These are phyloP conservation scores for Gastrolobium bilobum DNA, from an alignment of 306 rosid species.

Conservation along the genomic window DNA sequence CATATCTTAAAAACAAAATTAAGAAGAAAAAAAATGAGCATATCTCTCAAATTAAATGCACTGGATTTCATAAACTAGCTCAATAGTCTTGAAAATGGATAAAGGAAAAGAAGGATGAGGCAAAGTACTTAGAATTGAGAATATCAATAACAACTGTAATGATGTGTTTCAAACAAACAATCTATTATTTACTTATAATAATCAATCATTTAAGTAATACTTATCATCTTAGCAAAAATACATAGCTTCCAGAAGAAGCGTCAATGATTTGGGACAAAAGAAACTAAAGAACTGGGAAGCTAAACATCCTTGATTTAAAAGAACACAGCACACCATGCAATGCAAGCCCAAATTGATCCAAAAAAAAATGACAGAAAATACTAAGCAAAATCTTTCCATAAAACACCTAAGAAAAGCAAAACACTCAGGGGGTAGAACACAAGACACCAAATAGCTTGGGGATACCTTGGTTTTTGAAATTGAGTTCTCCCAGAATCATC, in stretches of 20 bases:
- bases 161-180: slow-evolving; percentile 11
- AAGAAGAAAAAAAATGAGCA: slow-evolving; percentile 1
- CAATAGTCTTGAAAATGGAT: slow-evolving; percentile 17
- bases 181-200: slow-evolving; percentile 42
- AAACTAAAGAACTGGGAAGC: slow-evolving; percentile 3
- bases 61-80: slow-evolving; percentile 31
- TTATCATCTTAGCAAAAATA: slow-evolving; percentile 24
- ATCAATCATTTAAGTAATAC: slow-evolving; percentile 47
- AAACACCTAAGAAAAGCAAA: not conserved
- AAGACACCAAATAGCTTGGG: not conserved
- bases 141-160: slow-evolving; percentile 35
- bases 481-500: slow-evolving; percentile 63
- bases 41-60: slow-evolving; percentile 36
- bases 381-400: not conserved
- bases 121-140: slow-evolving; percentile 26
- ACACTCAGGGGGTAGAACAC: not conserved
- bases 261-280: slow-evolving; percentile 45
- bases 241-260: slow-evolving; percentile 56
- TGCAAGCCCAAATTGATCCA: slow-evolving; percentile 18
- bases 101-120: not conserved
- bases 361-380: not conserved
- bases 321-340: not conserved
- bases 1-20: slow-evolving; percentile 40
- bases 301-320: slow-evolving; percentile 7
- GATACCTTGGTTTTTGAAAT: slow-evolving; percentile 77